A percentile compares a stretch with the other conserved stretches of the same genome.
Conservation (phyloP, 1,284 basidiomycete species). For the Cryptococcus jaspeensis region DNA sequence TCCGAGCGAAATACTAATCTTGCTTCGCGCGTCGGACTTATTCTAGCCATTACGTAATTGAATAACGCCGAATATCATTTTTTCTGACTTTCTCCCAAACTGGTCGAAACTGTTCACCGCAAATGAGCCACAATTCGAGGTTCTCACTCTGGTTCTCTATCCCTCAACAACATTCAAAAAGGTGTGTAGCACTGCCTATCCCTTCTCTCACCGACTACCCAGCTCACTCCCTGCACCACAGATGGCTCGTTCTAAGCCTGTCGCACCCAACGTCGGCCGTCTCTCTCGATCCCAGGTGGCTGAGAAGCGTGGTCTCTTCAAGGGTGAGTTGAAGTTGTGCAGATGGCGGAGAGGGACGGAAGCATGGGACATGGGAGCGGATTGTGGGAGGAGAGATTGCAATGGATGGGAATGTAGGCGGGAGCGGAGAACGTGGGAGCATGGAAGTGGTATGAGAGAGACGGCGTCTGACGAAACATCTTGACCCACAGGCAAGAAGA, state of each 20-base stretch:
- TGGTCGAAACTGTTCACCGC: background rate
- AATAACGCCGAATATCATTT: too few species aligned
- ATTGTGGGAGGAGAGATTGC: background rate
- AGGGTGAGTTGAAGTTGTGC: slow-evolving; percentile 47
- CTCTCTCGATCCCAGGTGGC: slow-evolving; percentile 76
- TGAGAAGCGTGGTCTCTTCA: slow-evolving; percentile 70
- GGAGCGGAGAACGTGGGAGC: background rate
- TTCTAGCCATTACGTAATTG: too few species aligned
- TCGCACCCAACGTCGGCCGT: slow-evolving; percentile 80
- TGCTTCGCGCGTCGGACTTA: too few species aligned
- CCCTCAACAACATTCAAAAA: slow-evolving; percentile 20
- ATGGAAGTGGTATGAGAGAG: background rate
- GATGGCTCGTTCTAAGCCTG: slow-evolving; percentile 92
- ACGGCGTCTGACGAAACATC: slow-evolving; percentile 2
- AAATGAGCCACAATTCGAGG: slow-evolving; percentile 10
- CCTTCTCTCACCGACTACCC: background rate
- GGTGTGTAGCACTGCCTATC: slow-evolving; percentile 6
- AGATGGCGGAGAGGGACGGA: background rate
- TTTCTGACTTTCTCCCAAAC: too few species aligned
- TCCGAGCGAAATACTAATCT: background rate
- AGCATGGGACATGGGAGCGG: slow-evolving; percentile 1
- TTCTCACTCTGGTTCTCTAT: slow-evolving; percentile 10
- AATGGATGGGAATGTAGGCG: background rate
- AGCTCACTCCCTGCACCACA: slow-evolving; percentile 40
- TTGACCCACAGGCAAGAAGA: slow-evolving; percentile 63